Percentiles rank a stretch among this genome's conserved stretches.
These are phyloP conservation scores for Xylaria scruposa DNA, from an alignment of 495 filamentous ascomycete genomes.

Conservation along the genomic window DNA sequence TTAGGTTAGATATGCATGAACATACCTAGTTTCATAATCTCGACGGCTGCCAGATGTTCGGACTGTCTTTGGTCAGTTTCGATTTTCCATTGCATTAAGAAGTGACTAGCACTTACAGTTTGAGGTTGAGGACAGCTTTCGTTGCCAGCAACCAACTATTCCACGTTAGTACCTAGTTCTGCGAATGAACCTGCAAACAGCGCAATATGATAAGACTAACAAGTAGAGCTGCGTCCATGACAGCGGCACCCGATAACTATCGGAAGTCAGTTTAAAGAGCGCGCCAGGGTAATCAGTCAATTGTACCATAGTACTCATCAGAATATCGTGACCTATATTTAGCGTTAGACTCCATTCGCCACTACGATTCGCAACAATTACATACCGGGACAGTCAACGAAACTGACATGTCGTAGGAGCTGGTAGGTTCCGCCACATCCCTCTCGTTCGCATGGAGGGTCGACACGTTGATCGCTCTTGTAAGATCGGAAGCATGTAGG, in stretches of 20 bases:
- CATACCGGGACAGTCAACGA: constrained; percentile 89
- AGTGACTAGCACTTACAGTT: constrained; percentile 50
- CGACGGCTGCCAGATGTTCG: constrained; percentile 96
- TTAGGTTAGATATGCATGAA: not conserved
- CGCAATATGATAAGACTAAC: constrained; percentile 55
- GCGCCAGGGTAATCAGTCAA: not conserved
- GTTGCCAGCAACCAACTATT: constrained; percentile 77
- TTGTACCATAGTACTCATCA: constrained; percentile 93
- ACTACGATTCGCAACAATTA: not conserved
- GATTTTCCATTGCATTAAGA: too few species aligned
- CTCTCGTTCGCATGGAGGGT: constrained; percentile 92
- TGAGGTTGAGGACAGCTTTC: constrained; percentile 99
- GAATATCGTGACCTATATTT: constrained; percentile 85
- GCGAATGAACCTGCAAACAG: not conserved
- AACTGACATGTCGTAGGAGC: constrained; percentile 85
- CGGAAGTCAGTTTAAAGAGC: not conserved
- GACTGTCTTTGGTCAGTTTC: constrained; percentile 53
- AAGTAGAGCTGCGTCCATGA: constrained; percentile 98
- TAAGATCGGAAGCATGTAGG: constrained; percentile 96
- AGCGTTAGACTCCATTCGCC: constrained; percentile 6
- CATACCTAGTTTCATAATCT: constrained; percentile 64
- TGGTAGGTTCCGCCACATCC: constrained; percentile 86
- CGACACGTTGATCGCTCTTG: constrained; percentile 97
- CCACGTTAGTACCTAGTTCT: constrained; percentile 1
- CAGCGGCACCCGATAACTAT: constrained; percentile 88